Evolutionary conservation across 2,329 filamentous ascomycete genomes (phyloP).

Genomic region (Aspergillus phoenicis): DNA sequence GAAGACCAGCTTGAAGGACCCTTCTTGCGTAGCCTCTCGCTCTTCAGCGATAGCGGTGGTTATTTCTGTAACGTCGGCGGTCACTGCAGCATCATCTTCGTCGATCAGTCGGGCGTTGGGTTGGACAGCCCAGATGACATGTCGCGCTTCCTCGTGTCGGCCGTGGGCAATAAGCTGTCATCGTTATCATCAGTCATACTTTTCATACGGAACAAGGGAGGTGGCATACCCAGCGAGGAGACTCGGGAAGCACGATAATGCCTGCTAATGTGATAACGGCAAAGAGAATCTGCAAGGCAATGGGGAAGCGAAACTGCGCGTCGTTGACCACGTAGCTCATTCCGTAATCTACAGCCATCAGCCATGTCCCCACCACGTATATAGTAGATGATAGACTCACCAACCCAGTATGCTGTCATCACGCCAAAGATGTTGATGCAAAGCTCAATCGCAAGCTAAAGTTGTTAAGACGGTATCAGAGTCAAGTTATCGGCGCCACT

Average conservation of each 20-base stretch:
- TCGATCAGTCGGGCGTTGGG: conserved; percentile 27
- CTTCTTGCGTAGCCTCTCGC: conserved; percentile 23
- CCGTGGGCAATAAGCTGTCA: conserved; percentile 37
- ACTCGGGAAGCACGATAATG: conserved; percentile 47
- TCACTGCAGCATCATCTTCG: conserved; percentile 31
- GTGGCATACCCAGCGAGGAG: conserved; percentile 41
- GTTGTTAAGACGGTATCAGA: conserved; percentile 12
- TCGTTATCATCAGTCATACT: neutral
- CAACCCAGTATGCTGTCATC: conserved; percentile 40
- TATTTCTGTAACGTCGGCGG: conserved; percentile 26
- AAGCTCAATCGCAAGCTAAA: conserved; percentile 32
- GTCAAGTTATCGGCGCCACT: conserved; percentile 6
- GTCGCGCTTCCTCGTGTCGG: conserved; percentile 38
- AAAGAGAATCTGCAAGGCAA: conserved; percentile 38
- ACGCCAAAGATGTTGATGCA: conserved; percentile 35
- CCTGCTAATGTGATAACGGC: conserved; percentile 30
- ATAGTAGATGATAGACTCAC: conserved; percentile 17
- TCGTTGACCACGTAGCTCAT: conserved; percentile 31
- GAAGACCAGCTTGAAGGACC: conserved; percentile 29
- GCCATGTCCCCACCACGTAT: neutral
- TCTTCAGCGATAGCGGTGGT: conserved; percentile 28
- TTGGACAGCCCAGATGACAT: conserved; percentile 39
- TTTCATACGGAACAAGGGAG: neutral
- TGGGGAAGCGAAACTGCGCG: conserved; percentile 36
- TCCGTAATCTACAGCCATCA: conserved; percentile 26